Evolutionary conservation across 257 asterid species (phyloP).

Genomic region (Forsythia suspensa): DNA sequence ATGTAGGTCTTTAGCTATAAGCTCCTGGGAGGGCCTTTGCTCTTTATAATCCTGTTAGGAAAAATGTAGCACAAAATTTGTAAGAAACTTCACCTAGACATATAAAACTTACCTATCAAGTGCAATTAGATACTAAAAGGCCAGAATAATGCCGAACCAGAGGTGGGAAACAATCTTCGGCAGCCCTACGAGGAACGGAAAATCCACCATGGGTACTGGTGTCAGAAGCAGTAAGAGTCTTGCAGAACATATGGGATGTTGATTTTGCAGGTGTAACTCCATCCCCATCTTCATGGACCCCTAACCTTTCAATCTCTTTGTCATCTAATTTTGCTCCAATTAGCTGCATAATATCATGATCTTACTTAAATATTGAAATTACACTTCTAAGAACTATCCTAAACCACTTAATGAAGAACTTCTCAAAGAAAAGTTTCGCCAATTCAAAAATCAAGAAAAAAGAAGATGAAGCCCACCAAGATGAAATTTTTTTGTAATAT

Average conservation of each 20-base stretch:
- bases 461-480: background rate
- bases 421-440: slow-evolving; percentile 5
- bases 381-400: background rate
- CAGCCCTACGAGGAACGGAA: slow-evolving; percentile 99
- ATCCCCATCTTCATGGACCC: slow-evolving; percentile 54
- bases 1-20: slow-evolving; percentile 86
- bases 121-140: slow-evolving; percentile 5
- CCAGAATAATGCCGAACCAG: slow-evolving; percentile 50
- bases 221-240: slow-evolving; percentile 95
- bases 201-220: slow-evolving; percentile 99
- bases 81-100: slow-evolving; percentile 16
- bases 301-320: slow-evolving; percentile 55
- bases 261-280: slow-evolving; percentile 57
- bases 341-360: slow-evolving; percentile 38
- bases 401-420: slow-evolving; percentile 2
- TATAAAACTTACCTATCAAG: background rate
- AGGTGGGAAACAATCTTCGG: slow-evolving; percentile 99
- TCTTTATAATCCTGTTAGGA: slow-evolving; percentile 74
- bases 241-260: slow-evolving; percentile 97
- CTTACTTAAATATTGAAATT: slow-evolving; percentile 12
- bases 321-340: slow-evolving; percentile 48
- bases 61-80: slow-evolving; percentile 14
- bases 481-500: slow-evolving; percentile 9
- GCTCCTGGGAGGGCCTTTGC: slow-evolving; percentile 96
- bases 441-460: background rate